Base-by-base conservation (phyloP, 441 rosid genomes). In the Populus tomentosa region DNA sequence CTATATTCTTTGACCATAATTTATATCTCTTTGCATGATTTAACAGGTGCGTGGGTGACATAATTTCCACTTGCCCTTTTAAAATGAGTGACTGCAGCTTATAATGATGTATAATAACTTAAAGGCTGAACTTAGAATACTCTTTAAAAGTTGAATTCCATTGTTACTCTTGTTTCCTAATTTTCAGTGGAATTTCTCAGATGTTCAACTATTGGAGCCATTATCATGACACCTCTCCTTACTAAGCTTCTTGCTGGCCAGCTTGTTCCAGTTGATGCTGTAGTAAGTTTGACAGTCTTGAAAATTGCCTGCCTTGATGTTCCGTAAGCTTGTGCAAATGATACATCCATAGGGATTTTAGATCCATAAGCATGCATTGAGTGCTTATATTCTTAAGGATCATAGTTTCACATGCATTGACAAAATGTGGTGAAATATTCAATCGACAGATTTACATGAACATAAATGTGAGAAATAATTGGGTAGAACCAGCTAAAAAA, bases 221-320 rank as follows among this genome's bases (percentile, higher is more conserved):
- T 93, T 78, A 80, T 95, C 76, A 93, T 95, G 99, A 93, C 99
- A 33, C 98, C 99, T 42, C 95, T 95, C 77, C 97, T 92, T 38
- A 95, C 99, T 40, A 93, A 91, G 93, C 93, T 95, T 81, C 98
- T 95, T 77, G 98, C 97, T 10, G 98, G 97, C 67, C 99, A 95
- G 87, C 98, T 95, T 85, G 99, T 95, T 87, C 98, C 97, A 0
- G 98, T 95, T 75, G 97, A 95, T 87, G 97, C 98, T 78, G 97
- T 82, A 9, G 97, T 94, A 82, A 83, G 95, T 87, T 74, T 68
- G 62, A 24, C 56, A 56, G 24, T 26, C 65, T 78, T 76, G 53
- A 26, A 56, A 59, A 16, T 71, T 70, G 6, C 67, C 40, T 46
- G 62, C 21, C 62, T 56, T 16, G 50, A 77, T 64, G 14, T 36